Percentiles rank a stretch among this genome's conserved stretches.
These are phyloP conservation scores for Tulasnella sp. DNA, from an alignment of 768 basidiomycete genomes.

Conservation along the genomic window DNA sequence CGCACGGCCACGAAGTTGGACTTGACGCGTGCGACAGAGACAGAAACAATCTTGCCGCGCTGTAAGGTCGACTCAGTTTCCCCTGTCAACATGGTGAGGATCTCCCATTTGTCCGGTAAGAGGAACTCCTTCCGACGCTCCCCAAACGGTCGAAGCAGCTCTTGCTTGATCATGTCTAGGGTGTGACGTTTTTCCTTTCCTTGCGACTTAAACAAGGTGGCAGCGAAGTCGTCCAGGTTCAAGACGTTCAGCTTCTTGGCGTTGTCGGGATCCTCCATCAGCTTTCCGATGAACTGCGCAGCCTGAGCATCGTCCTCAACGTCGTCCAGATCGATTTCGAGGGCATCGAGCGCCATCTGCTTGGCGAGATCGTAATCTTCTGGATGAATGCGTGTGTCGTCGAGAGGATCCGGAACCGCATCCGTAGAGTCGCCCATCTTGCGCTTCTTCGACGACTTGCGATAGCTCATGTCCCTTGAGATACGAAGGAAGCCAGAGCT, in stretches of 20 bases:
- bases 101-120: slow-evolving; percentile 59
- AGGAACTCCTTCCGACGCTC: slow-evolving; percentile 61
- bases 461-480: slow-evolving; percentile 50
- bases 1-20: slow-evolving; percentile 46
- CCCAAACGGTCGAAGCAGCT: slow-evolving; percentile 67
- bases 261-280: slow-evolving; percentile 74
- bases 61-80: slow-evolving; percentile 73
- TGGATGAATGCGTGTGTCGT: slow-evolving; percentile 91
- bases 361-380: slow-evolving; percentile 96
- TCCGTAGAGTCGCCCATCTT: slow-evolving; percentile 32
- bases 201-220: slow-evolving; percentile 76
- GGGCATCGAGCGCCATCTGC: slow-evolving; percentile 96
- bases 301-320: slow-evolving; percentile 75
- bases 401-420: slow-evolving; percentile 74
- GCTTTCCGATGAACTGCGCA: slow-evolving; percentile 72
- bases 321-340: slow-evolving; percentile 97
- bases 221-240: slow-evolving; percentile 92
- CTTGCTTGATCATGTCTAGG: slow-evolving; percentile 76
- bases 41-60: slow-evolving; percentile 72
- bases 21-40: slow-evolving; percentile 48
- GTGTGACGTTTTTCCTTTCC: slow-evolving; percentile 81
- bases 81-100: slow-evolving; percentile 90
- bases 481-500: slow-evolving; percentile 88
- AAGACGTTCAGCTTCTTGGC: slow-evolving; percentile 77
- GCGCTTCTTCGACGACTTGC: slow-evolving; percentile 44